Evolutionary conservation across 2,329 filamentous ascomycete genomes (phyloP).

Genomic region (Penicillium sp.): DNA sequence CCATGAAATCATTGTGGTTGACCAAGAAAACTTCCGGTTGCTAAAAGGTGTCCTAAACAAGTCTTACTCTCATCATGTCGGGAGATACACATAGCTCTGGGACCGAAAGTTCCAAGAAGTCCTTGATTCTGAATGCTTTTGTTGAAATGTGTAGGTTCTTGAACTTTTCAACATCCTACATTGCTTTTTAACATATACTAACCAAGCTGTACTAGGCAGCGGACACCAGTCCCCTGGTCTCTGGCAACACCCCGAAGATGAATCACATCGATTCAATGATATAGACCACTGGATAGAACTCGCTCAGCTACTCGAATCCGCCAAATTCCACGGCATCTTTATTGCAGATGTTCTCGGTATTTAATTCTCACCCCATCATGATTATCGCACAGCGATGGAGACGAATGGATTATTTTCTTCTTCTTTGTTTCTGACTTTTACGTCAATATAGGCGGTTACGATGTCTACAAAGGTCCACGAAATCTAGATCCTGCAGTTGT

Average conservation of each 20-base stretch:
- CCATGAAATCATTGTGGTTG: background rate
- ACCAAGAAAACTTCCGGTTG: background rate
- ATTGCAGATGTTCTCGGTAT: conserved; percentile 67
- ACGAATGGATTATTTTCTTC: too few relatives aligned
- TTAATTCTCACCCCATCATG: background rate
- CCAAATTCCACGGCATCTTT: conserved; percentile 69
- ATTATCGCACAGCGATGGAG: too few relatives aligned
- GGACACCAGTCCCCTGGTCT: conserved; percentile 61
- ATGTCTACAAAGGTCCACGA: conserved; percentile 67
- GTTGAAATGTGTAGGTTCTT: conserved; percentile 50
- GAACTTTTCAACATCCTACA: background rate
- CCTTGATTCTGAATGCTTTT: conserved; percentile 57
- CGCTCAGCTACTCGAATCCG: conserved; percentile 63
- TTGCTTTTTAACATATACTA: too few relatives aligned
- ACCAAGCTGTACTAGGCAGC: too few relatives aligned
- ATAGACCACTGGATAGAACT: conserved; percentile 65
- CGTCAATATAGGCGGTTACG: conserved; percentile 59
- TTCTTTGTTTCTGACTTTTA: background rate
- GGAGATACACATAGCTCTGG: conserved; percentile 1
- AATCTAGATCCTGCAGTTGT: conserved; percentile 64
- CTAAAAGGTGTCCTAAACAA: background rate
- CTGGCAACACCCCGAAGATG: conserved; percentile 68
- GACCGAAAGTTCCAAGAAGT: conserved; percentile 45
- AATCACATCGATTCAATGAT: conserved; percentile 65
- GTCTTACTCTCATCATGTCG: conserved; percentile 11